Conservation (phyloP, 768 basidiomycete species). For the Psilocybe subaeruginosa region DNA sequence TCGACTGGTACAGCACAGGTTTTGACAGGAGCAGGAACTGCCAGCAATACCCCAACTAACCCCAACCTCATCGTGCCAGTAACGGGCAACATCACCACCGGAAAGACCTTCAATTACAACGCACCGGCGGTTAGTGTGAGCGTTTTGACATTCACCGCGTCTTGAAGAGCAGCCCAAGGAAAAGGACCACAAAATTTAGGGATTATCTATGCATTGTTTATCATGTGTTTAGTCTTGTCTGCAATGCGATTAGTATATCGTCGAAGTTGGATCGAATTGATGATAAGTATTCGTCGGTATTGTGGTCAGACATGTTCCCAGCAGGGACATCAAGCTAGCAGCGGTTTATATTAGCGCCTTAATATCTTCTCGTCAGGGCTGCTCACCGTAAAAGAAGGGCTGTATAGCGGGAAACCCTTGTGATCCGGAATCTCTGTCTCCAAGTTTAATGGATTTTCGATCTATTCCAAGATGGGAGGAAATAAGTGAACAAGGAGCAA, state of each 20-base stretch:
- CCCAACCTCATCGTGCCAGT: slow-evolving; percentile 44
- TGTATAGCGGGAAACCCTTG: slow-evolving; percentile 69
- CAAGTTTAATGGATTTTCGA: slow-evolving; percentile 52
- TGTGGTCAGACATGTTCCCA: slow-evolving; percentile 77
- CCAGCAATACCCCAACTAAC: slow-evolving; percentile 31
- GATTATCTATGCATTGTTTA: too few species aligned
- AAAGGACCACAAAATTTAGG: too few species aligned
- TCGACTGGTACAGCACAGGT: slow-evolving; percentile 42
- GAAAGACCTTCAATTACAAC: slow-evolving; percentile 56
- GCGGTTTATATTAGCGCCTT: too few species aligned
- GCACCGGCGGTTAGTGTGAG: slow-evolving; percentile 52
- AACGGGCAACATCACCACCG: slow-evolving; percentile 47
- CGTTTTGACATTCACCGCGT: slow-evolving; percentile 37
- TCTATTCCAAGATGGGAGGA: slow-evolving; percentile 36
- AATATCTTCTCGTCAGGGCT: too few species aligned
- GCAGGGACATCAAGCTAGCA: slow-evolving; percentile 65
- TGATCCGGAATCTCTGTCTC: slow-evolving; percentile 81
- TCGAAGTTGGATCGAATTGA: slow-evolving; percentile 45
- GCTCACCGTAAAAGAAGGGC: slow-evolving; percentile 69
- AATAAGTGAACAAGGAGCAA: neutral
- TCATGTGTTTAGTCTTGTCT: slow-evolving; percentile 20
- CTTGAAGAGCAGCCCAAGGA: neutral
- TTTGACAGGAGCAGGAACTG: slow-evolving; percentile 48
- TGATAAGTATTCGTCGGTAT: slow-evolving; percentile 59
- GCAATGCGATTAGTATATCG: slow-evolving; percentile 32